Evolutionary conservation across 768 basidiomycete species (phyloP).

Genomic region (Boletus speciosus): DNA sequence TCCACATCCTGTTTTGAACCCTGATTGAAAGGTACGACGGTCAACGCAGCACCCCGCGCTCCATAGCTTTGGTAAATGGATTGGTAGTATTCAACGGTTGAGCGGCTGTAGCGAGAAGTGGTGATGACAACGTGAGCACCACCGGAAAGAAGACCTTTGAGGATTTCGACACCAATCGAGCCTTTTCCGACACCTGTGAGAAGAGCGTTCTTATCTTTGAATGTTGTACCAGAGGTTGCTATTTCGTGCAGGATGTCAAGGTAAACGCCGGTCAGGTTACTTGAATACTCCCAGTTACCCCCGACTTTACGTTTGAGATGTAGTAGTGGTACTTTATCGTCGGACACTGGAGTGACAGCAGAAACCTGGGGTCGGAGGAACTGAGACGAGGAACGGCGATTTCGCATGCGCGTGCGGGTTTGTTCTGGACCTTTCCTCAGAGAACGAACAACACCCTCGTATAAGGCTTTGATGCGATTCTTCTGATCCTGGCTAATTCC

Average conservation of each 20-base stretch:
- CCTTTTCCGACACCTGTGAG: constrained; percentile 98
- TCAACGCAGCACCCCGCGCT: constrained; percentile 92
- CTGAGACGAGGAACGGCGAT: constrained; percentile 89
- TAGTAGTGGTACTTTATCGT: constrained; percentile 89
- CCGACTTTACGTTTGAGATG: constrained; percentile 98
- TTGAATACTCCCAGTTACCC: constrained; percentile 93
- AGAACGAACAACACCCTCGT: constrained; percentile 94
- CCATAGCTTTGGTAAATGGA: constrained; percentile 95
- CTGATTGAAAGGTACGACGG: constrained; percentile 99
- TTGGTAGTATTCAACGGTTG: constrained; percentile 97
- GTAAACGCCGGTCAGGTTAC: constrained; percentile 93
- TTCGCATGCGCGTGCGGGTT: constrained; percentile 53
- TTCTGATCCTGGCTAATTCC: constrained; percentile 97
- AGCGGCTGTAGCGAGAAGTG: constrained; percentile 94
- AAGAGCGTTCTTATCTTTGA: constrained; percentile 98
- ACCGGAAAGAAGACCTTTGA: constrained; percentile 94
- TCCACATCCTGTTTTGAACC: constrained; percentile 99
- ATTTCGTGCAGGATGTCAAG: constrained; percentile 97
- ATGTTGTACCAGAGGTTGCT: constrained; percentile 96
- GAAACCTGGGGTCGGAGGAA: constrained; percentile 93
- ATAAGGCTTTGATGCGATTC: constrained; percentile 89
- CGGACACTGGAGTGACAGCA: constrained; percentile 63
- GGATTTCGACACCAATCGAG: constrained; percentile 95
- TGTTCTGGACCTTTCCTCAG: constrained; percentile 76
- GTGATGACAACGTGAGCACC: constrained; percentile 97